A percentile compares a stretch with the other conserved stretches of the same genome.
Evolutionary conservation across 1,139 yeast species (phyloP).

Genomic region (Candida pseudoviswanathii): DNA sequence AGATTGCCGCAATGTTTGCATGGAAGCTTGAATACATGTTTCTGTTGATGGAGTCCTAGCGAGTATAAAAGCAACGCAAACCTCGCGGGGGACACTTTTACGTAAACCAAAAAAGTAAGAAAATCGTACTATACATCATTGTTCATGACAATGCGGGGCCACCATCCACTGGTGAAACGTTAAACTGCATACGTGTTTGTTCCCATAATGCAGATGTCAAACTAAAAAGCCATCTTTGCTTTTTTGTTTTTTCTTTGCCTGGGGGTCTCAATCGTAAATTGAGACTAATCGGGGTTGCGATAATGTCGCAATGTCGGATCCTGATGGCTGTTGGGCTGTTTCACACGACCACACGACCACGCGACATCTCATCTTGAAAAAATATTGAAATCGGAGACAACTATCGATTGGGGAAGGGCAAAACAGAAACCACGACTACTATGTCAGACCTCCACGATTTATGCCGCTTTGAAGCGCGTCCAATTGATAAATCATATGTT

Average conservation of each 20-base stretch:
- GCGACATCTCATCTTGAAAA: conserved; percentile 1
- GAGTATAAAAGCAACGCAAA: too few species aligned
- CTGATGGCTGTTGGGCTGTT: background rate
- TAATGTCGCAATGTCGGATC: background rate
- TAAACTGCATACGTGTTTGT: background rate
- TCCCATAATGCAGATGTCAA: background rate
- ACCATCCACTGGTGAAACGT: background rate
- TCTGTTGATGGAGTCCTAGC: too few species aligned
- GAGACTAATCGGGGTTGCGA: background rate
- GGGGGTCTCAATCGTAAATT: background rate
- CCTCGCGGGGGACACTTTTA: too few species aligned
- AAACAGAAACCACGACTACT: background rate
- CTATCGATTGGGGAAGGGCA: too few species aligned
- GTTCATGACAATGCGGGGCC: background rate
- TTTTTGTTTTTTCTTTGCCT: background rate
- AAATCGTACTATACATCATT: background rate
- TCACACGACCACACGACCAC: background rate
- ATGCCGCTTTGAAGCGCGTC: conserved; percentile 58
- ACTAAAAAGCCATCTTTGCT: background rate
- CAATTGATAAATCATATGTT: conserved; percentile 52
- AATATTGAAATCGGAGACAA: background rate
- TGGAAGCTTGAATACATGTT: too few species aligned
- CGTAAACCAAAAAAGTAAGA: too few species aligned
- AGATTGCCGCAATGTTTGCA: too few species aligned
- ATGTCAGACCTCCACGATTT: conserved; percentile 77